Evolutionary conservation across 1,139 yeast species (phyloP).

Genomic region (Ashbya aceris): DNA sequence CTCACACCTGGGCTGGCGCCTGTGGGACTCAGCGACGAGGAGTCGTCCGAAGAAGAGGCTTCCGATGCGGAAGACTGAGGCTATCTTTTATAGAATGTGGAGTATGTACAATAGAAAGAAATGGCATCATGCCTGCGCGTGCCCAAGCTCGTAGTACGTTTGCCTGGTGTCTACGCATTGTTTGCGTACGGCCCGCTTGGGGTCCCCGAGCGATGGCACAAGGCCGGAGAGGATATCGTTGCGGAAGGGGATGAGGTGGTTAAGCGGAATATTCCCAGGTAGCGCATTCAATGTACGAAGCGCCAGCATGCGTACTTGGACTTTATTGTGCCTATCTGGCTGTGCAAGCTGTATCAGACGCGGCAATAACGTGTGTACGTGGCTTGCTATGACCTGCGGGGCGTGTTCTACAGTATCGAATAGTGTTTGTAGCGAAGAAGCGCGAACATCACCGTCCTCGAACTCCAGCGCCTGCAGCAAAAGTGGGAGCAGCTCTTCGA

Average conservation of each 20-base stretch:
- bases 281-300: constrained; percentile 47
- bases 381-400: constrained; percentile 41
- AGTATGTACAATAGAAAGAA: not conserved
- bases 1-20: constrained; percentile 91
- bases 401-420: constrained; percentile 46
- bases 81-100: too few species aligned
- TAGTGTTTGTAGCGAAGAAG: constrained; percentile 51
- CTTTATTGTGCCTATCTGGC: constrained; percentile 24
- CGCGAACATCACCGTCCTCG: constrained; percentile 40
- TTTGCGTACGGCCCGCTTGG: constrained; percentile 63
- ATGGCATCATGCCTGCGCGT: not conserved
- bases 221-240: constrained; percentile 41
- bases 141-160: constrained; percentile 47
- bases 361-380: constrained; percentile 51
- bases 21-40: constrained; percentile 51
- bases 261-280: constrained; percentile 34
- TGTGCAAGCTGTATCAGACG: constrained; percentile 37
- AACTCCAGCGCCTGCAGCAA: constrained; percentile 55
- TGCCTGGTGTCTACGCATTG: constrained; percentile 76
- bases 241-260: constrained; percentile 44
- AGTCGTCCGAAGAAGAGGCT: constrained; percentile 28
- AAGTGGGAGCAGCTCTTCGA: constrained; percentile 58
- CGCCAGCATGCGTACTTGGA: constrained; percentile 47
- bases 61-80: not conserved
- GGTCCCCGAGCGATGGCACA: constrained; percentile 57